Evolutionary conservation across 2,329 filamentous ascomycete genomes (phyloP), one percentile per base, ranked within the genome.

Genomic region (Botrytis cinerea): DNA sequence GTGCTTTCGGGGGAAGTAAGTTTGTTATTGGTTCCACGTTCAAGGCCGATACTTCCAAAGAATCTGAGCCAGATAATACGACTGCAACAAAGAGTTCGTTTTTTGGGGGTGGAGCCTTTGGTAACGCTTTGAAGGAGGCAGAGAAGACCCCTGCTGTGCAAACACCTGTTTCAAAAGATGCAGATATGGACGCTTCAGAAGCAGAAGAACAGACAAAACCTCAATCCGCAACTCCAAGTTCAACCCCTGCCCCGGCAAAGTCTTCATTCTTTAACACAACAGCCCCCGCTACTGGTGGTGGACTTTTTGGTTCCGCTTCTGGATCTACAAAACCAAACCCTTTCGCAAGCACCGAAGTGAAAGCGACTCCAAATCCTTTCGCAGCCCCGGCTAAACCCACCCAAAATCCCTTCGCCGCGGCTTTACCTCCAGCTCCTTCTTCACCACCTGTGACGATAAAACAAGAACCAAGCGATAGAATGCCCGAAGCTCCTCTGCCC

Each of bases 61-160:
- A 92, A 38, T 88, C 91, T 73, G 82, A 86, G 51, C 84, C 87
- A 14, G 87, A 87, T 75, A 83, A 86, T 25, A 80, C 82, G 35
- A 80, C 81, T 35, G 81, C 81, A n/a, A 77, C 80, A 32, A 81
- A 82, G n/a, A 84, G 84, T 20, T 84, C 85, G 8, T 85, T 92
- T 76, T 92, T 93, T 78, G 70, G 63, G 12, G 88, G 88, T n/a
- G 84, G 83, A 70, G 86, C 83, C 16, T 92, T 93, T 80, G 85
- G 86, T 10, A 86, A 87, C 73, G 87, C 87, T 22, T 83, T 93
- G 43, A 85, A 83, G 18, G 86, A 87, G 62, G 78, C 82, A 35
- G 84, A 85, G 74, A 79, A 83, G 46, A 75, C 80, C 35, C 78
- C 78, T 25, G 32, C 73, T 16, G 73, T 73, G 32, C 62, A 76